phyloP scores from a whole-genome alignment of 1,284 basidiomycete species.

The Trametes pubescens region DNA sequence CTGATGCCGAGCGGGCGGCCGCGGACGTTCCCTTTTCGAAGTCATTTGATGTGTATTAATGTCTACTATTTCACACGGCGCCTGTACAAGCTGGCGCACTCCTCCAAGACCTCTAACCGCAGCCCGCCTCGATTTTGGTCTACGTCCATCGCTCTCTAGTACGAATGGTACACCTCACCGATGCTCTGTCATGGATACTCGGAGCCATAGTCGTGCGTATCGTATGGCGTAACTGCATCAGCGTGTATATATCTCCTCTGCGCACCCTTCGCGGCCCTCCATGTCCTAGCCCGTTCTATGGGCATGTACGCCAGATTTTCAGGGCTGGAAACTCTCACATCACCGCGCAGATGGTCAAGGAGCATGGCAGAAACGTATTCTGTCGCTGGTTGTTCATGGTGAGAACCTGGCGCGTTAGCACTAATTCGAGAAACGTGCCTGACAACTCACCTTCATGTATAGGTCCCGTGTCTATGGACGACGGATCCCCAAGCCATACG shows the following conservation, averaged over 20 bases:
- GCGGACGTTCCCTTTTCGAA: too few relatives aligned
- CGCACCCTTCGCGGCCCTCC: slow-evolving; percentile 5
- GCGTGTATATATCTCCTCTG: slow-evolving; percentile 9
- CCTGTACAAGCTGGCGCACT: too few relatives aligned
- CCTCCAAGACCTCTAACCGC: too few relatives aligned
- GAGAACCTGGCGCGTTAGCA: background rate
- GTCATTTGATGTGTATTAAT: too few relatives aligned
- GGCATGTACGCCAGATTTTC: slow-evolving; percentile 9
- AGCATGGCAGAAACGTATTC: slow-evolving; percentile 3
- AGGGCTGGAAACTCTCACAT: background rate
- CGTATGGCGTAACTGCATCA: background rate
- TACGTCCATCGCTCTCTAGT: background rate
- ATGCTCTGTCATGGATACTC: background rate
- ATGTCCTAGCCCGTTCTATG: slow-evolving; percentile 11
- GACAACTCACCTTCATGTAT: background rate
- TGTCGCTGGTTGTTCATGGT: slow-evolving; percentile 16
- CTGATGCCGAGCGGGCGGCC: too few relatives aligned
- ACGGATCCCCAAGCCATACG: slow-evolving; percentile 11
- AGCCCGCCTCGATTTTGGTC: background rate
- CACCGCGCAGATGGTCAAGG: slow-evolving; percentile 1
- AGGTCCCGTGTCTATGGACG: slow-evolving; percentile 18
- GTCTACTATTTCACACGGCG: too few relatives aligned
- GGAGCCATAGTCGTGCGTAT: background rate
- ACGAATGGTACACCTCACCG: background rate
- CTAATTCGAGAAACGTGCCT: background rate